A percentile compares a stretch with the other conserved stretches of the same genome.
These are phyloP conservation scores for Tolypocladium endophyticum DNA, from an alignment of 2,329 filamentous ascomycete species.

Conservation along the genomic window DNA sequence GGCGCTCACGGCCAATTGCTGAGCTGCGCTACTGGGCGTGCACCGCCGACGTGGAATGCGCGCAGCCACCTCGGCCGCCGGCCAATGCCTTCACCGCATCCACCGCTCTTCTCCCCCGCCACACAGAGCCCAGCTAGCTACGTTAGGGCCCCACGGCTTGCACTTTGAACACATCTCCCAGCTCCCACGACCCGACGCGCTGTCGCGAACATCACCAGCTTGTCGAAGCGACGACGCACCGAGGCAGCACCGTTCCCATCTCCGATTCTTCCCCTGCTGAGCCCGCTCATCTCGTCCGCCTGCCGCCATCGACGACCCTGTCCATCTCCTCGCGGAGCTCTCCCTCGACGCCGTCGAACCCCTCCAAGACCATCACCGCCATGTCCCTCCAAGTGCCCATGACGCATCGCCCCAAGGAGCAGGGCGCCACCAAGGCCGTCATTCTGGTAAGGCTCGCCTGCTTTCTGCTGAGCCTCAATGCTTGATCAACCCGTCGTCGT, in stretches of 20 bases:
- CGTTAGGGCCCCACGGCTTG: background rate
- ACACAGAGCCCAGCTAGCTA: background rate
- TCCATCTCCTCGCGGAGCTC: constrained; percentile 2
- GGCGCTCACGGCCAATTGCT: background rate
- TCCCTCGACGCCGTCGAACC: background rate
- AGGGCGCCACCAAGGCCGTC: constrained; percentile 76
- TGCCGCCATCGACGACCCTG: background rate
- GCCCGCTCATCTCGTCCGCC: background rate
- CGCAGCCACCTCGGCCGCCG: background rate
- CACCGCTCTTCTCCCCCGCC: background rate
- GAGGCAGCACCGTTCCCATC: background rate
- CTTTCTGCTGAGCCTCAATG: background rate
- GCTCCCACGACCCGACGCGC: background rate
- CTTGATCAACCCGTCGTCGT: background rate
- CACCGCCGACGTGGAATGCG: background rate
- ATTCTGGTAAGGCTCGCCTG: constrained; percentile 58
- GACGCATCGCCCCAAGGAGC: constrained; percentile 35
- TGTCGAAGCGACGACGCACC: background rate
- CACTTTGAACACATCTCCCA: background rate
- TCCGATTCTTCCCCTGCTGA: too few species aligned
- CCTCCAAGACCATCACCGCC: constrained; percentile 6
- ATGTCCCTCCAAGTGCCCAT: constrained; percentile 50
- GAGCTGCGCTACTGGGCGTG: background rate
- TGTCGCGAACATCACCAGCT: background rate
- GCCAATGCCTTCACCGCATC: background rate